These are phyloP conservation scores for Amylocarpus encephaloides DNA, from an alignment of 2,329 filamentous ascomycete species.

Conservation along the genomic window DNA sequence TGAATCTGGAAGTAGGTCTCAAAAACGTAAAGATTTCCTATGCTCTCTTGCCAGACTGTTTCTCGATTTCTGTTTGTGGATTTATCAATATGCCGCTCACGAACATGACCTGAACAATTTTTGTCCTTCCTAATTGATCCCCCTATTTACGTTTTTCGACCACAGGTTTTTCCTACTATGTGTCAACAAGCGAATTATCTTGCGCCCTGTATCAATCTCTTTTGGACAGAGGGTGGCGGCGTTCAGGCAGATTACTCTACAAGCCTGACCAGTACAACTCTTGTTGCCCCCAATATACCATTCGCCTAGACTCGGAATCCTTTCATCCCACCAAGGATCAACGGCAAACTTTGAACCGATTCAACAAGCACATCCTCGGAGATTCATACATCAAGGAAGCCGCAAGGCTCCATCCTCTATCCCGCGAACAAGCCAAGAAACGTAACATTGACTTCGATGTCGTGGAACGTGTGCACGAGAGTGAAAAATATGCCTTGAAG, in stretches of 20 bases:
- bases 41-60: slow-evolving; percentile 7
- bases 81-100: not conserved
- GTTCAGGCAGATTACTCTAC: slow-evolving; percentile 66
- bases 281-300: slow-evolving; percentile 89
- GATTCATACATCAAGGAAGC: slow-evolving; percentile 60
- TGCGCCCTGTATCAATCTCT: slow-evolving; percentile 64
- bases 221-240: slow-evolving; percentile 71
- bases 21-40: slow-evolving; percentile 18
- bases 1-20: slow-evolving; percentile 28
- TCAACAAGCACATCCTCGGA: slow-evolving; percentile 66
- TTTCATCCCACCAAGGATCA: slow-evolving; percentile 67
- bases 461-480: slow-evolving; percentile 60
- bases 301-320: slow-evolving; percentile 60
- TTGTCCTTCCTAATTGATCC: not conserved
- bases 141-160: slow-evolving; percentile 19
- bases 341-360: slow-evolving; percentile 68
- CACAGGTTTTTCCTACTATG: slow-evolving; percentile 68
- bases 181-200: slow-evolving; percentile 52
- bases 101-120: slow-evolving; percentile 8
- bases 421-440: slow-evolving; percentile 57
- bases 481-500: slow-evolving; percentile 43
- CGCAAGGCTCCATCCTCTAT: slow-evolving; percentile 57
- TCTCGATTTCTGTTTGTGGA: not conserved
- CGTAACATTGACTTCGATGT: slow-evolving; percentile 64
- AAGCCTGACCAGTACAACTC: slow-evolving; percentile 70